Evolutionary conservation across 495 filamentous ascomycete species (phyloP), one percentile per base, ranked within the genome.

Genomic region (Xylaria acuta): DNA sequence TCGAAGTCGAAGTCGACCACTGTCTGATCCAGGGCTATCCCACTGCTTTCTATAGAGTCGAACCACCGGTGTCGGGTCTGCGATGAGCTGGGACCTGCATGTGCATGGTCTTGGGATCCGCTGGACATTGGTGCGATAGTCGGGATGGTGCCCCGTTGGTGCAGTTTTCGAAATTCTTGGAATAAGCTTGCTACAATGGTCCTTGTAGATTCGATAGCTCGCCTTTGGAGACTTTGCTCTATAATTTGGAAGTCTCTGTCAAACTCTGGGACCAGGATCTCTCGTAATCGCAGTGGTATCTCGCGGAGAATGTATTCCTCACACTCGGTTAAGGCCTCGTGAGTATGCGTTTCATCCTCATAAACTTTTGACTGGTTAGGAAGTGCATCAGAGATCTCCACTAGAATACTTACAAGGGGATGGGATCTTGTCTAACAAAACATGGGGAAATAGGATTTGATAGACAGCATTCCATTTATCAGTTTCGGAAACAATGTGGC

Each of bases 191-290:
- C 41, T 65, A 65, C 14, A 43, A 49, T 43, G 16, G 41, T 34
- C 16, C 25, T 64, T 20, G 60, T 34, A 65, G 25, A 36, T 20
- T 65, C 63, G 20, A 34, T 65, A 2, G 63, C 41, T 34, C 63
- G 63, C 2, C 3, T 47, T 47, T 43, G 22, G 1, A 67, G 45
- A 16, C 62, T 72, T 27, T 67, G 60, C 54, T 72, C 70, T 51
- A 72, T 25, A 18, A 72, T 66, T n/a, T 72, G 36, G 43, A 72
- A 43, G 36, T 72, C 47, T 67, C 70, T 67, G 8, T 72, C 70
- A 36, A 72, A 58, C 25, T 54, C 70, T 14, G 20, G 62, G 22
- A 8, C 40, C 14, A 72, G 47, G 25, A 43, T 54, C 36, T 72
- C 36, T 59, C 63, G 62, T 36, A 72, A 14, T 20, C 70, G 70